Evolutionary conservation across 495 filamentous ascomycete genomes (phyloP), one percentile per base, ranked within the genome.

Genomic region (Trypethelium eluteriae): DNA sequence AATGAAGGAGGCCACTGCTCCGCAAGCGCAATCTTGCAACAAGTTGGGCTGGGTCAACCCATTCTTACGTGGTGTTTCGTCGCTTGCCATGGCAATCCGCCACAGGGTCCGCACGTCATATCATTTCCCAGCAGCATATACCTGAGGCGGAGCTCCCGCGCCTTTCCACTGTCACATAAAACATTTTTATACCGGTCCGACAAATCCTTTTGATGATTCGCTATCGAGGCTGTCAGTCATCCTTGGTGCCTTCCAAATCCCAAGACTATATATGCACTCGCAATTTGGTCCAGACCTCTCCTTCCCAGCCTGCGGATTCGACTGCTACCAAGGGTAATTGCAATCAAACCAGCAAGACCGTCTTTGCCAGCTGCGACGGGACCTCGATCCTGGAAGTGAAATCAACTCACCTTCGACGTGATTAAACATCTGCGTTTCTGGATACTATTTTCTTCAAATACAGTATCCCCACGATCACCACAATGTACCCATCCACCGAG

Each of bases 11-110:
- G 25, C 53, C 53, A 36, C 7, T 5, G 3, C 53, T 59, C 53
- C 25, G 53, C 53, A 59, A 59, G 18, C n/a, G 10, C 49, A 11
- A 25, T 32, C 53, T 59, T 44, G 41, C 41, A 44, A 44, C 41
- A 44, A 7, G 41, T 44, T 44, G 41, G 49, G 53, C 53, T 35
- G 53, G 10, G 7, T 34, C 14, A 32, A 18, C 18, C 53, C 53
- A 10, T 32, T 59, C 53, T 59, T 59, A 59, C 53, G 53, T 59
- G 53, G 53, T 59, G 53, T 59, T 59, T 36, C 53, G 32, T 36
- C 53, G 7, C 18, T 53, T 18, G 12, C 41, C 5, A 5, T 53
- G 14, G 49, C 18, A 11, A 59, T 59, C 7, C 53, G 53, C 53
- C 32, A 18, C 53, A 35, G 32, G 53, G 53, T 14, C 53, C 14